Evolutionary conservation across 2,329 filamentous ascomycete genomes (phyloP), one percentile per base, ranked within the genome.

Genomic region (Penicillium sp.): DNA sequence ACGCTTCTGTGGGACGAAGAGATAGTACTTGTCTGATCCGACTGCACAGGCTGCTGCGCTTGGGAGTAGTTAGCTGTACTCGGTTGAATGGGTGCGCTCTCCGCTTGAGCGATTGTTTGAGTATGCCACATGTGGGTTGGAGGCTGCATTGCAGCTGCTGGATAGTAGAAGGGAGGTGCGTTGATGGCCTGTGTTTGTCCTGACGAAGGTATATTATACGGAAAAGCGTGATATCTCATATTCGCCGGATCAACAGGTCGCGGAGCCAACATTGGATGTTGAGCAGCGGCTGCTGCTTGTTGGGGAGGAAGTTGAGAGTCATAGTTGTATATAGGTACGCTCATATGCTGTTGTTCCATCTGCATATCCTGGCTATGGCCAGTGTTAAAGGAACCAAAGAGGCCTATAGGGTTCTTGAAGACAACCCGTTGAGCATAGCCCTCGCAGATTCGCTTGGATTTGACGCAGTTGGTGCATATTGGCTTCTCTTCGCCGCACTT

Each of bases 401-500:
- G 63, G 3, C 74, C 72, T 47, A 75, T 57, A 1, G 73, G 72
- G 32, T 72, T 67, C 49, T 74, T 76, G 62, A 76, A 76, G 18
- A 76, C 61, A 32, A 76, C 69, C 23, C 72, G 70, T 57, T 73
- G 73, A 9, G 67, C 69, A 62, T 76, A 76, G 29, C 74, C 74
- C 53, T 76, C 74, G 60, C 76, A 78, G 30, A 74, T 70, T 45
- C 76, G 67, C 59, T 75, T 78, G 32, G 76, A 77, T 57, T 77
- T 78, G 59, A 74, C 68, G 60, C 76, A 78, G 59, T 78, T 76
- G 56, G 70, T 74, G 66, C 76, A 78, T 41, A 71, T 71, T 13
- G 76, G 76, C 54, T 77, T 77, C 66, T 91, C 90, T 72, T 97
- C 94, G 58, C 94, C 94, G 73, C 94, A 99, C 75, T 97, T 99